Conservation (phyloP, 306 rosid species). For the Cajanus cajan region DNA sequence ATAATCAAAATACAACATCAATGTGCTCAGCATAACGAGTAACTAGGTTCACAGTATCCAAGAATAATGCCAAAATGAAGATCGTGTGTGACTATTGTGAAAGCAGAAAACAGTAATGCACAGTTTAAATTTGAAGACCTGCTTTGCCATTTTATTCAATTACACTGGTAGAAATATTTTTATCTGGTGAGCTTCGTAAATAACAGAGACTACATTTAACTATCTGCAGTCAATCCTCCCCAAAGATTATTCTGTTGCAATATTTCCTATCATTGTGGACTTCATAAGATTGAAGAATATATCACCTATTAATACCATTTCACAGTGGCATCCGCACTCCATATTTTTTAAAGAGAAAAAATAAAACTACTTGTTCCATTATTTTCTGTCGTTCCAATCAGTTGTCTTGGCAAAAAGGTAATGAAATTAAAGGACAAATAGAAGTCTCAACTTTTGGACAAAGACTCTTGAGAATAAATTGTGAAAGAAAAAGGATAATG, state of each 20-base stretch:
- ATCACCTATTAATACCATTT: neutral
- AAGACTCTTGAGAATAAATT: neutral
- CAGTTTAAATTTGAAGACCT: neutral
- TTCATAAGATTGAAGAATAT: neutral
- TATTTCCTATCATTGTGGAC: neutral
- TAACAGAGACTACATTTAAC: neutral
- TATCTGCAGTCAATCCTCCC: slow-evolving; percentile 6
- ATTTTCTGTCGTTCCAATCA: neutral
- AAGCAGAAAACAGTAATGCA: neutral
- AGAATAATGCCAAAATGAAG: neutral
- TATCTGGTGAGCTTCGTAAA: neutral
- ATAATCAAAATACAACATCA: neutral
- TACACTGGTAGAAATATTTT: neutral
- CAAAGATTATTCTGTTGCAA: neutral
- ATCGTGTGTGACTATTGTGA: neutral
- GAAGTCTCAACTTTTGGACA: neutral
- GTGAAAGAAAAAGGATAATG: neutral
- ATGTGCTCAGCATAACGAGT: slow-evolving; percentile 11
- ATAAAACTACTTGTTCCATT: neutral
- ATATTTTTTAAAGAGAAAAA: neutral
- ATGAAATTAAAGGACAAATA: slow-evolving; percentile 7
- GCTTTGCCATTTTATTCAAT: neutral
- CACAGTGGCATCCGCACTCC: neutral
- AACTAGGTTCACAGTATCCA: neutral
- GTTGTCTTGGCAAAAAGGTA: neutral